phyloP scores from a whole-genome alignment of 352 stramenopile genomes.

The Globisporangium uncinulatum region DNA sequence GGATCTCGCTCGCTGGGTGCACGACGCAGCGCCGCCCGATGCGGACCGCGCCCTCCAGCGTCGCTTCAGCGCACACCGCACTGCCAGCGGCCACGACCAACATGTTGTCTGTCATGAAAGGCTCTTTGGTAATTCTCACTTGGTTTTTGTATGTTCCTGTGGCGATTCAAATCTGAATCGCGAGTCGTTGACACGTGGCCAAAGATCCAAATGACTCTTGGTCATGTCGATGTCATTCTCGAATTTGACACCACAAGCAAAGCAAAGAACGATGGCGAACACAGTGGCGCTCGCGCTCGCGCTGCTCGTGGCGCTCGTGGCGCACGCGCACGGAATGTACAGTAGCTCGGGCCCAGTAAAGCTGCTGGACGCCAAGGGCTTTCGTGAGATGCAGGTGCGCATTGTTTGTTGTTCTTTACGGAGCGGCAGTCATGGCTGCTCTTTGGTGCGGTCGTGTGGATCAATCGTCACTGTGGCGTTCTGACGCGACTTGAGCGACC shows the following conservation, averaged over 20 bases:
- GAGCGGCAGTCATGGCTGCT: not conserved
- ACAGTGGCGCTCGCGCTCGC: conserved; percentile 12
- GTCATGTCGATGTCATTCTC: not conserved
- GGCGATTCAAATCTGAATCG: too few relatives aligned
- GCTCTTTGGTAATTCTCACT: not conserved
- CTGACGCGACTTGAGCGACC: not conserved
- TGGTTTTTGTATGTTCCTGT: not conserved
- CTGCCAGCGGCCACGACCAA: conserved; percentile 21
- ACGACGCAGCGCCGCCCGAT: conserved; percentile 40
- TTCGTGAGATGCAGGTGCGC: conserved; percentile 57
- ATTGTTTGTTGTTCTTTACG: not conserved
- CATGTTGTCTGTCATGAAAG: conserved; percentile 3
- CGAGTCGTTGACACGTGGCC: too few relatives aligned
- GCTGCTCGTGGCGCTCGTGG: conserved; percentile 24
- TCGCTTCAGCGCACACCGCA: conserved; percentile 44
- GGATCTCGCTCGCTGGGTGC: conserved; percentile 38
- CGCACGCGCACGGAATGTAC: conserved; percentile 47
- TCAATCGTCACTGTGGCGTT: not conserved
- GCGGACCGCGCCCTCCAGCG: conserved; percentile 32
- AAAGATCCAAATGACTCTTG: too few relatives aligned
- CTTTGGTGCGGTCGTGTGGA: not conserved
- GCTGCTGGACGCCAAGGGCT: conserved; percentile 62
- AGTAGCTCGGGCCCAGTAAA: conserved; percentile 58
- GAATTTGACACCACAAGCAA: not conserved
- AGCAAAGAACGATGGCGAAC: conserved; percentile 16